Evolutionary conservation across 225 moss, liverwort and hornwort species (phyloP), one percentile per base, ranked within the genome.

Genomic region (Marchantia paleacea): DNA sequence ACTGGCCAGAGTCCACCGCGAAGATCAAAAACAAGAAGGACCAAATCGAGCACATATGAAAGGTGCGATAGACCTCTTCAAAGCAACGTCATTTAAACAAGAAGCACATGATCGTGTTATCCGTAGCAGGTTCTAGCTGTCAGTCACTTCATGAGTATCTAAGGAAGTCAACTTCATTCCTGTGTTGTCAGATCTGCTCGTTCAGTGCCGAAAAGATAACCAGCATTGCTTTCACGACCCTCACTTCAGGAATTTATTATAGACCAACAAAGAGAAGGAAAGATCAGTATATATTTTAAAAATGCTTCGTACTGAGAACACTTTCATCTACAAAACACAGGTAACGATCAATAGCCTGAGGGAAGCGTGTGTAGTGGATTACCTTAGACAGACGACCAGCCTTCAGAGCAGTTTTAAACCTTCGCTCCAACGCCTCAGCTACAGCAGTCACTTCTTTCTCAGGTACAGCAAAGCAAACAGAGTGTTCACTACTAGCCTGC

Each of bases 401-500:
- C 78, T 88, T 90, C 75, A 99, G 84, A 54, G 94, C 99, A 80
- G 88, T 84, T 83, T 88, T 90, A 53, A 99, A 99, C 82, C 85
- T 94, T 18, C 60, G 87, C 87, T 92, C 94, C 88, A 99, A 81
- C 39, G 99, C 95, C 82, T 85, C 86, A 52, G 90, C 85, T 75
- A 99, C 99, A 61, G 84, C 76, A 50, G 80, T 82, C 49, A 82
- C 92, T 84, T 99, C 99, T 81, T 80, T 89, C 69, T 81, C 89
- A 7, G 99, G 99, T 63, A 99, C 91, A 58, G 99, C 99, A 88
- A 99, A 99, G 85, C 99, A 99, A 9, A 99, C 80, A 16, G 99
- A 99, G 78, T 99, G 99, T 87, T 99, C 99, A 82, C 99, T 99
- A 72, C 95, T 99, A 26, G 99, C 99, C 99, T 99, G 88, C 80